Conservation (phyloP, 345 rosid species). For the Passiflora organensis region DNA sequence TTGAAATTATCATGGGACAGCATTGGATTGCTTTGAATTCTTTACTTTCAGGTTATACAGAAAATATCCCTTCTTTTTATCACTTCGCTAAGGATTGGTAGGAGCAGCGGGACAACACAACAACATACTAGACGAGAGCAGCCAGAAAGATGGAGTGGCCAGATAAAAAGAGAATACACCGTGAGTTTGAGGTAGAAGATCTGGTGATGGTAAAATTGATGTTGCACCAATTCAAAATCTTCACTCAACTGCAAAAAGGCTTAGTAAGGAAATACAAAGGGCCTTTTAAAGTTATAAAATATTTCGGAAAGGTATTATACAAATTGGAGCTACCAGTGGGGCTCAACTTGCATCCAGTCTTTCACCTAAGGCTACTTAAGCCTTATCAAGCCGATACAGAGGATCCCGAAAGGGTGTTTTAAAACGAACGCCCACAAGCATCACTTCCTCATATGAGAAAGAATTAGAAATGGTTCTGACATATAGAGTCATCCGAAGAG, state of each 20-base stretch:
- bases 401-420: too few relatives aligned
- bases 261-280: background rate
- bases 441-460: too few relatives aligned
- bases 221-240: background rate
- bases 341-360: background rate
- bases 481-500: too few relatives aligned
- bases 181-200: background rate
- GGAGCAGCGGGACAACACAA: background rate
- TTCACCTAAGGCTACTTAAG: background rate
- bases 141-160: background rate
- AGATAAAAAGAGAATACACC: background rate
- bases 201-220: background rate
- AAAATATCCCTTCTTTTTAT: fast-evolving
- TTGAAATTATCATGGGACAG: background rate
- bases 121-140: background rate
- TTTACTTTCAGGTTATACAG: fast-evolving
- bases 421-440: too few relatives aligned
- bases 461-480: too few relatives aligned
- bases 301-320: background rate
- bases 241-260: background rate
- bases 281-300: background rate
- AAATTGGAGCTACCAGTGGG: background rate
- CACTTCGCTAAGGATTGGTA: background rate
- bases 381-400: background rate
- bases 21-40: background rate